Conservation (phyloP, 2,329 filamentous ascomycete genomes). For the Periconia digitata region DNA sequence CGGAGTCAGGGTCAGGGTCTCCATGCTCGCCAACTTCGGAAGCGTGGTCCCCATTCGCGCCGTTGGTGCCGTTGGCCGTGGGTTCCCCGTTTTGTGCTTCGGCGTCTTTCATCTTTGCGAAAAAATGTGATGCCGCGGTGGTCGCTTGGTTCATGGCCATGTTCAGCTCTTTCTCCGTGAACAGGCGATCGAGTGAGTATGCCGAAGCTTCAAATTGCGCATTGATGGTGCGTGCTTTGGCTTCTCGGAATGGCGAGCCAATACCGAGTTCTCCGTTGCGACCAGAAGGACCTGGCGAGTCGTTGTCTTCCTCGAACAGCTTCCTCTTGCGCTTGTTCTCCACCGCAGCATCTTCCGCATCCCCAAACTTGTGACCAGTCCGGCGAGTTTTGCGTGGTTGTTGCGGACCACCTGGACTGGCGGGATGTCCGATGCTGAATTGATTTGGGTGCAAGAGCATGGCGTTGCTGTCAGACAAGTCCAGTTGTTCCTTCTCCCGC, state of each 20-base stretch:
- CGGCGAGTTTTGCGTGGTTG: constrained; percentile 65
- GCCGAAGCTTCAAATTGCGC: constrained; percentile 60
- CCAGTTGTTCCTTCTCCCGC: constrained; percentile 67
- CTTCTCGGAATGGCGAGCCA: constrained; percentile 54
- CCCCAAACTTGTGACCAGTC: constrained; percentile 58
- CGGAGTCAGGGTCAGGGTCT: constrained; percentile 39
- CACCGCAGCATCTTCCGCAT: constrained; percentile 50
- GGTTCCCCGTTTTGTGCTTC: constrained; percentile 29
- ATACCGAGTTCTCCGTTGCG: constrained; percentile 51
- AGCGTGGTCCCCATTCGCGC: constrained; percentile 39
- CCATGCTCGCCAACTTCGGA: constrained; percentile 42
- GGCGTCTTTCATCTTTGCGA: constrained; percentile 55
- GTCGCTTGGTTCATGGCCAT: constrained; percentile 64
- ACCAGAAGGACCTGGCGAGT: constrained; percentile 58
- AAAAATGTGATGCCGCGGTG: constrained; percentile 59
- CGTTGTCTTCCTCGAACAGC: constrained; percentile 57
- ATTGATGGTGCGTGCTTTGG: constrained; percentile 54
- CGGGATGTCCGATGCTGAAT: constrained; percentile 66
- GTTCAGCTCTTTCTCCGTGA: constrained; percentile 67
- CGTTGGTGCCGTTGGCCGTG: constrained; percentile 35
- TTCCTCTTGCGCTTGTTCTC: constrained; percentile 62
- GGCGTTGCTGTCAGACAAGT: constrained; percentile 67
- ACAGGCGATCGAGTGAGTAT: constrained; percentile 65
- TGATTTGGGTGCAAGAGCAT: constrained; percentile 66
- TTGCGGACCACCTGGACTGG: constrained; percentile 62